Base-by-base conservation (phyloP, 805 yeast species). In the Candida multigemmis region DNA sequence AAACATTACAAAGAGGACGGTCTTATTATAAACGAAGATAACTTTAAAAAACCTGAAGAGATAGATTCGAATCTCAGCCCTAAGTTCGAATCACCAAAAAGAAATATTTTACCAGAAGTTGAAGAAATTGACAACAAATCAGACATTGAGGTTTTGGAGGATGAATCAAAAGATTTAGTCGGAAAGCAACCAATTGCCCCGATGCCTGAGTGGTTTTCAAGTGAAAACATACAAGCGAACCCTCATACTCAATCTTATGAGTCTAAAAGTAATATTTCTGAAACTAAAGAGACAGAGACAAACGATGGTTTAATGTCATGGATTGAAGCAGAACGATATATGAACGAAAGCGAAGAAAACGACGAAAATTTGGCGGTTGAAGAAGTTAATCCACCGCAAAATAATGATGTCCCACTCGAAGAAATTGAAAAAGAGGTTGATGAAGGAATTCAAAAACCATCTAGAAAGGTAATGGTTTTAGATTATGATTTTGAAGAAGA, bases 401-500 rank as follows among this genome's bases (percentile, higher is more conserved):
- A 21, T 8, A 12, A 21, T 7, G 11, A 8, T 8, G 22, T 11
- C 12, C 22, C 8, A n/a, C n/a, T n/a, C n/a, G n/a, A n/a, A n/a
- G n/a, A n/a, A n/a, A n/a, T n/a, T n/a, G n/a, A n/a, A 21, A 12
- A 21, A 21, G 22, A 21, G 22, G 22, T 8, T 8, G 9, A 8
- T 21, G 11, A 8, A 7, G 22, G 7, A 12, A 21, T 8, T 12
- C 10, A 23, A 15, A 15, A 7, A 15, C 26, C 22, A 17, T 8
- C 12, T n/a, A 33, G 40, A 24, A 38, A 34, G 16, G 48, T 48
- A 7, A 41, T 39, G 12, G 31, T 52, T 3, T 47, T 68, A 18
- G 81, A 76, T 28, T 80, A 77, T 40, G 82, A 73, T 29, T 79
- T 79, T 46, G 74, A 74, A 14, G 86, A 82, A 28, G 77, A 76